Percentiles rank a stretch among this genome's conserved stretches.
Conservation (phyloP, 176 grass and related monocot species). For the Paspalum vaginatum region DNA sequence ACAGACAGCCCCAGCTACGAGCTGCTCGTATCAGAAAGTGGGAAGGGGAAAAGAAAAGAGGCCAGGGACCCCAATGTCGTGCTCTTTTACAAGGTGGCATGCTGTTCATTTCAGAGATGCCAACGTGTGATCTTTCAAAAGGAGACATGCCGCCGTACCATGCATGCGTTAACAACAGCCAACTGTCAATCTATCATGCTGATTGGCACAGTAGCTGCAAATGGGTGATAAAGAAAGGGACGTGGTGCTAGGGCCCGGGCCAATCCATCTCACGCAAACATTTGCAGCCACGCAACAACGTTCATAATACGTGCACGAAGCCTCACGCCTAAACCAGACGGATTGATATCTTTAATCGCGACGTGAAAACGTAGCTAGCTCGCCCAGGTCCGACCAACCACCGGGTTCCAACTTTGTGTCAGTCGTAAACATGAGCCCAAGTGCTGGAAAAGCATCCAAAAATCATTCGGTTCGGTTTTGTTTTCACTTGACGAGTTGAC, state of each 20-base stretch:
- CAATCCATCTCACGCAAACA: not conserved
- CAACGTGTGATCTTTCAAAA: too few species aligned
- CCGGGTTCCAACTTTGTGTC: not conserved
- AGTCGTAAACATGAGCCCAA: not conserved
- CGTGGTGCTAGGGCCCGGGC: constrained; percentile 7
- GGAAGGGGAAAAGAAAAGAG: too few species aligned
- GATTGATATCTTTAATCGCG: not conserved
- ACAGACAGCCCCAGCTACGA: too few species aligned
- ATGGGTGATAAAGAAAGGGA: not conserved
- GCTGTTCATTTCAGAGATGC: not conserved
- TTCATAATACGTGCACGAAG: not conserved
- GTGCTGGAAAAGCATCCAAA: not conserved
- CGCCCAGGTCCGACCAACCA: not conserved
- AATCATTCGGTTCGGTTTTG: not conserved
- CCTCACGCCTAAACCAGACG: constrained; percentile 23
- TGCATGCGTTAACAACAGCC: not conserved
- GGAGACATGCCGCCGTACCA: not conserved
- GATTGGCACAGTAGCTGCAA: not conserved
- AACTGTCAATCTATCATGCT: constrained; percentile 8
- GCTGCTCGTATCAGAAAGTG: too few species aligned
- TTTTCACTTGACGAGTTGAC: not conserved
- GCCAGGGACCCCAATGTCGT: too few species aligned
- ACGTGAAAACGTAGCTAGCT: not conserved
- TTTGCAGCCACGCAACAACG: constrained; percentile 40
- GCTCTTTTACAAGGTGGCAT: too few species aligned